Conservation (phyloP, 179 eudicot genomes). For the Heliamphora pulchella region DNA sequence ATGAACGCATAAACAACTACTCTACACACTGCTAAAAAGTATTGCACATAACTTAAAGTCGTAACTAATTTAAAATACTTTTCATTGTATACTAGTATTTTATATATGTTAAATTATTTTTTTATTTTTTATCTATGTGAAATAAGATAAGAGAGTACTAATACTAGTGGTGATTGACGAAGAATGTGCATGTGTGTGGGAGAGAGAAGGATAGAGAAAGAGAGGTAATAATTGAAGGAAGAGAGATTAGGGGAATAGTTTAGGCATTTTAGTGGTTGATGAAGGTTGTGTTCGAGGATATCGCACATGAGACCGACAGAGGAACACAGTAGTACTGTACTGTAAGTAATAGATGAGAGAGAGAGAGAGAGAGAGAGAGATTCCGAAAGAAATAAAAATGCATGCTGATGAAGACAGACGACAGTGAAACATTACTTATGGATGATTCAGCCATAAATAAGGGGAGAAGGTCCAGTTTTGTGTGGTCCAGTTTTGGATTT, state of each 20-base stretch:
- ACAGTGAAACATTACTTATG: slow-evolving; percentile 4
- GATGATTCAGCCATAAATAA: neutral
- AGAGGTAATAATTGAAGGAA: slow-evolving; percentile 8
- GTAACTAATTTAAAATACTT: too few relatives aligned
- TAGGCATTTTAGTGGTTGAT: slow-evolving; percentile 21
- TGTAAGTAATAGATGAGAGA: slow-evolving; percentile 18
- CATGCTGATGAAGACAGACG: neutral
- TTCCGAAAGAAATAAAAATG: slow-evolving; percentile 5
- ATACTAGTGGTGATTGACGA: neutral
- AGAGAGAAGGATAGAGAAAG: slow-evolving; percentile 14
- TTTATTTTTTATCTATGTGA: too few relatives aligned
- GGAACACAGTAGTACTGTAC: slow-evolving; percentile 9
- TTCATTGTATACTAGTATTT: too few relatives aligned
- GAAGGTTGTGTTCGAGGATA: slow-evolving; percentile 24
- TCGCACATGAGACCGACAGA: slow-evolving; percentile 37
- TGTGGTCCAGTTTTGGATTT: too few relatives aligned
- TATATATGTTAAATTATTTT: too few relatives aligned
- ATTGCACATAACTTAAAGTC: too few relatives aligned
- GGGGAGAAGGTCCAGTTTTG: too few relatives aligned
- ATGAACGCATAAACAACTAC: too few relatives aligned
- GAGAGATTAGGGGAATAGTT: slow-evolving; percentile 15
- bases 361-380: slow-evolving; percentile 21
- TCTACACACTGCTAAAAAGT: too few relatives aligned
- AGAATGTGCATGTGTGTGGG: slow-evolving; percentile 16
- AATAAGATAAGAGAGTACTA: too few relatives aligned